These are phyloP conservation scores for Leccinum variicolor DNA, from an alignment of 768 basidiomycete species.

Conservation along the genomic window DNA sequence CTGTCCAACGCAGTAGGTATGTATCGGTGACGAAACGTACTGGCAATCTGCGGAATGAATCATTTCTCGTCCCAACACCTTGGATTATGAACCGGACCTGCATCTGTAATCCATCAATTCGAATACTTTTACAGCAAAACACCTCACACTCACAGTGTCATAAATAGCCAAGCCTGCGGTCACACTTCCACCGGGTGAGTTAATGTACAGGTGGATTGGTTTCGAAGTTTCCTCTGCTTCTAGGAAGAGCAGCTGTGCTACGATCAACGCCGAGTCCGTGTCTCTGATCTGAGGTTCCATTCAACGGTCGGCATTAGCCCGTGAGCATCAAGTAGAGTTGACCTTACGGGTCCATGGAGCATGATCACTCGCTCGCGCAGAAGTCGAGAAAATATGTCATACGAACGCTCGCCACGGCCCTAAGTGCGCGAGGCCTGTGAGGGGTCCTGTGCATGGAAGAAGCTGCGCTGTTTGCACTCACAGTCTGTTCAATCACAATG, in stretches of 20 bases:
- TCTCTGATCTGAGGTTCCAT: constrained; percentile 69
- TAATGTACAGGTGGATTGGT: constrained; percentile 96
- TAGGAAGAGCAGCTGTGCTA: constrained; percentile 91
- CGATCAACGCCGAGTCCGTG: constrained; percentile 80
- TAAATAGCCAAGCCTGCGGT: constrained; percentile 96
- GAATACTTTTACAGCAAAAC: constrained; percentile 5
- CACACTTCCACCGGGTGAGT: constrained; percentile 94
- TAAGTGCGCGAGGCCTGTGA: constrained; percentile 29
- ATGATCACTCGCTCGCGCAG: constrained; percentile 93
- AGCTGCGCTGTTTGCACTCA: constrained; percentile 30
- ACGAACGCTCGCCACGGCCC: constrained; percentile 86
- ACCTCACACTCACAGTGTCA: constrained; percentile 69
- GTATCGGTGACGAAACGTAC: constrained; percentile 94
- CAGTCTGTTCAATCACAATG: constrained; percentile 92
- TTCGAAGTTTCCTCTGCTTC: constrained; percentile 94
- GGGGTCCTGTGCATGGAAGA: constrained; percentile 6
- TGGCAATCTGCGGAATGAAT: constrained; percentile 33
- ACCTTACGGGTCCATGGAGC: constrained; percentile 84
- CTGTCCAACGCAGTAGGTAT: constrained; percentile 94
- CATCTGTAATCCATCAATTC: constrained; percentile 49
- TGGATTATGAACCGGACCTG: constrained; percentile 46
- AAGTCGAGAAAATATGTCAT: constrained; percentile 94
- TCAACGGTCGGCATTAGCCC: constrained; percentile 9
- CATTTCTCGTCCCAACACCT: constrained; percentile 10
- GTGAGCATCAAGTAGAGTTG: constrained; percentile 6